Base-by-base conservation (phyloP, 768 basidiomycete species). In the Boletus vermiculosoides region DNA sequence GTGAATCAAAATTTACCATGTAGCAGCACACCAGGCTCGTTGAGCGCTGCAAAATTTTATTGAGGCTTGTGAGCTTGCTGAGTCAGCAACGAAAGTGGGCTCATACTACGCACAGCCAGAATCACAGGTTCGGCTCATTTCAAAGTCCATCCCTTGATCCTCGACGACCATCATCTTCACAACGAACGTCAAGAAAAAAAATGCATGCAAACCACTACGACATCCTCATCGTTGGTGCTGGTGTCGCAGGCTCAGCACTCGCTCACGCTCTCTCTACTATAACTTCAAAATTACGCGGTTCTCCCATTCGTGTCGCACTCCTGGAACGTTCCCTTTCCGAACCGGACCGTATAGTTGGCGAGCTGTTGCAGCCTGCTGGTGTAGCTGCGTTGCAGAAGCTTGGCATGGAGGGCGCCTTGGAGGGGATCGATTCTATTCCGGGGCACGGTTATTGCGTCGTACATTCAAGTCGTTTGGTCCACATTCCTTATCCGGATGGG, bases 331-430 rank as follows among this genome's bases (percentile, higher is more conserved):
- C 95, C 15, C 80, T 98, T 4, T 80, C 88, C 0, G 90, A 93
- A 70, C 97, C 97, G 0, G 94, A 98, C 78, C 83, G 97, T 18
- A 98, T 99, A 62, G 97, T 98, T 34, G 97, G 97, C 25, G 97
- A 99, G 71, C 84, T 98, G 1, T 77, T 99, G 23, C 97, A 99
- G 67, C 97, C 97, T 2, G 94, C 88, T 1, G 97, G 97, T 1
- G 85, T 94, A 23, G 76, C 78, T 13, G 85, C 93, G 1, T 75
- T 99, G 45, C 74, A 82, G 55, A 74, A 81, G 37, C 83, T 99
- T n/a, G 95, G 93, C 0, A 71, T 99, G 62, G 83, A 83, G 47
- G 75, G 75, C 8, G 86, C 85, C 52, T 72, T 97, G 45, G 90
- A 98, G 25, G 86, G 82, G n/a, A 95, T 98, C 55, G 95, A 92